phyloP scores from a whole-genome alignment of 2,329 filamentous ascomycete genomes.

The Nakataea oryzae region DNA sequence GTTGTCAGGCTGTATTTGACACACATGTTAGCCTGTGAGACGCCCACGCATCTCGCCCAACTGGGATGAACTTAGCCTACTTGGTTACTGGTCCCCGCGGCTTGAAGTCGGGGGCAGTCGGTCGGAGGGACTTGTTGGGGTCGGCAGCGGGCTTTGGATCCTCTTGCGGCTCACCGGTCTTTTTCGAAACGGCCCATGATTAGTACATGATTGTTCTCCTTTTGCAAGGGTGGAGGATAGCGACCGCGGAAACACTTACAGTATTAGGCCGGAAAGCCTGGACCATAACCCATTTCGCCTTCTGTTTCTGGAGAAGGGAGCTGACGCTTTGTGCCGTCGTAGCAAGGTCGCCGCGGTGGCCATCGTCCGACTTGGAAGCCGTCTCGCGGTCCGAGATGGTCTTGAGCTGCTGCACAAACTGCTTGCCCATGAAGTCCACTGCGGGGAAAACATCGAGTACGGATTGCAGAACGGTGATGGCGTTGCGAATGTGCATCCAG shows the following conservation, averaged over 20 bases:
- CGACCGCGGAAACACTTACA: constrained; percentile 32
- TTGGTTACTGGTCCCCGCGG: constrained; percentile 26
- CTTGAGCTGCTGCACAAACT: constrained; percentile 53
- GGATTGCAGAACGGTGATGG: constrained; percentile 77
- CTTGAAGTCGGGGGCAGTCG: constrained; percentile 56
- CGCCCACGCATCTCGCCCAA: not conserved
- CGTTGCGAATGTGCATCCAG: constrained; percentile 97
- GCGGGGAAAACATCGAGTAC: constrained; percentile 77
- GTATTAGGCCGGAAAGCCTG: constrained; percentile 60
- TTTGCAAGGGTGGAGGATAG: not conserved
- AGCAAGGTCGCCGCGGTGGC: constrained; percentile 61
- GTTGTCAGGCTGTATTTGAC: not conserved
- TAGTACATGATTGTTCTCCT: not conserved
- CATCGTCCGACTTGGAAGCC: constrained; percentile 34
- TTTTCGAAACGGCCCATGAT: constrained; percentile 1
- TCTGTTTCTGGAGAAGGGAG: constrained; percentile 57
- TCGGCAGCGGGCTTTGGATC: constrained; percentile 9
- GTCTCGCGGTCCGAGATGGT: constrained; percentile 54
- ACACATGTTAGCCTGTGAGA: not conserved
- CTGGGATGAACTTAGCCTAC: not conserved
- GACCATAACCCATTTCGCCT: constrained; percentile 62
- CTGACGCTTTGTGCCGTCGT: constrained; percentile 63
- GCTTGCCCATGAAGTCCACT: constrained; percentile 75
- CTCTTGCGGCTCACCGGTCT: constrained; percentile 7
- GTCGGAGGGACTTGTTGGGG: constrained; percentile 30